phyloP scores from a whole-genome alignment of 2,329 filamentous ascomycete species.

The Zelopaecilomyces penicillatus region DNA sequence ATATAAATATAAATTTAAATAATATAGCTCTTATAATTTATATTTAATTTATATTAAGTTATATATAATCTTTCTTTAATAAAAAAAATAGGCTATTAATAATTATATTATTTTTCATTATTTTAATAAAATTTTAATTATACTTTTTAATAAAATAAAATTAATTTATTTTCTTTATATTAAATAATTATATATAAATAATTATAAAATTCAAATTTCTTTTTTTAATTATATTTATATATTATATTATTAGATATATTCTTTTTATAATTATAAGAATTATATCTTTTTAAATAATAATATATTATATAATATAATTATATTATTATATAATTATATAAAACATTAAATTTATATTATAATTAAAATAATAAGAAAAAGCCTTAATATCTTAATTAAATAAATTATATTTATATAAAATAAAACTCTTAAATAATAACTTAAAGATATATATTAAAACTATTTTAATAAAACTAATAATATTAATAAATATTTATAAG shows the following conservation, averaged over 20 bases:
- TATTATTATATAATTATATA: not conserved
- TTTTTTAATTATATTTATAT: too few relatives aligned
- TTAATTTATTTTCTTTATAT: too few relatives aligned
- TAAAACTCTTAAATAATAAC: not conserved
- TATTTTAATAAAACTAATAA: not conserved
- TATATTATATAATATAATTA: not conserved
- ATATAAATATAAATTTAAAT: not conserved
- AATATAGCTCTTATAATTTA: not conserved
- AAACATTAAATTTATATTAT: not conserved
- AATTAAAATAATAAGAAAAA: too few relatives aligned
- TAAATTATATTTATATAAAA: too few relatives aligned
- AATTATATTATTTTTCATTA: too few relatives aligned
- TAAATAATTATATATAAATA: too few relatives aligned
- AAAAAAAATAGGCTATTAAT: too few relatives aligned
- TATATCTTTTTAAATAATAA: not conserved
- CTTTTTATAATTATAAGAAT: not conserved
- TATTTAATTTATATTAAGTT: not conserved
- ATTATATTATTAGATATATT: not conserved
- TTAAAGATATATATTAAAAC: not conserved
- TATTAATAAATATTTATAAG: not conserved
- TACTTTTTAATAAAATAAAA: too few relatives aligned
- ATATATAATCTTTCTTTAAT: too few relatives aligned
- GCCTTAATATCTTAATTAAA: too few relatives aligned
- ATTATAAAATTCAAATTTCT: too few relatives aligned
- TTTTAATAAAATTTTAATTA: too few relatives aligned